Conservation (phyloP, 495 filamentous ascomycete species). For the Chaetomium cochliodes region DNA sequence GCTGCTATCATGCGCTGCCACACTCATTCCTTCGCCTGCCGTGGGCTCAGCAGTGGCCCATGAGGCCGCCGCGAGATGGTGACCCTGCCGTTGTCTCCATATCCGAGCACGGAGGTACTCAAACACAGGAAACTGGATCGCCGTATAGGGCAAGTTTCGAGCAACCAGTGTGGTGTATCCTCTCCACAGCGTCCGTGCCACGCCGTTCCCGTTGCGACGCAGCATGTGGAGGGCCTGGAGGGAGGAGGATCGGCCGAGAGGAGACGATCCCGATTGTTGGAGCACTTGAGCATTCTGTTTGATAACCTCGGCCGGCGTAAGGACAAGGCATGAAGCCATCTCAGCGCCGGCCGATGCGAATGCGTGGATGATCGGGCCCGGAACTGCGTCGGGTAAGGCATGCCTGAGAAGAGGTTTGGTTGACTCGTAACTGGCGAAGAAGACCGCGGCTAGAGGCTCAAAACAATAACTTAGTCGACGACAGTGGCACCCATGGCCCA, state of each 20-base stretch:
- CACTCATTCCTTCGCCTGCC: background rate
- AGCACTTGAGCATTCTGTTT: slow-evolving; percentile 91
- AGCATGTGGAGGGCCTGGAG: slow-evolving; percentile 46
- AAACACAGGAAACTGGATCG: slow-evolving; percentile 84
- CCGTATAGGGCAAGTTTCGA: slow-evolving; percentile 82
- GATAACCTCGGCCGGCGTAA: slow-evolving; percentile 86
- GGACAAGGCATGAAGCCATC: slow-evolving; percentile 76
- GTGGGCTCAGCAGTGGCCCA: slow-evolving; percentile 1
- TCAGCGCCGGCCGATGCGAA: slow-evolving; percentile 72
- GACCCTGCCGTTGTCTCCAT: slow-evolving; percentile 32
- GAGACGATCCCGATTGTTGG: slow-evolving; percentile 23
- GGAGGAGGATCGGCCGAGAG: slow-evolving; percentile 38
- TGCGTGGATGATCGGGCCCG: slow-evolving; percentile 64
- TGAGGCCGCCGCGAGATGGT: slow-evolving; percentile 25
- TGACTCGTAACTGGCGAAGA: slow-evolving; percentile 87
- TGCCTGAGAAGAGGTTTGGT: slow-evolving; percentile 56
- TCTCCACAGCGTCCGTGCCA: slow-evolving; percentile 55
- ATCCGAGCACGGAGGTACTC: slow-evolving; percentile 57
- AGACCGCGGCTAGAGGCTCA: slow-evolving; percentile 66
- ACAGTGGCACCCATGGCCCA: background rate
- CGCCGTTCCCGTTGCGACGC: slow-evolving; percentile 30
- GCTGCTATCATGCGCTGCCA: background rate
- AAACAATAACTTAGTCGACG: background rate
- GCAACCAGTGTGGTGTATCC: slow-evolving; percentile 79
- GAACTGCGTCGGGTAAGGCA: slow-evolving; percentile 44